Percentiles rank a stretch among this genome's conserved stretches.
phyloP scores from a whole-genome alignment of 108 stramenopile species.

The Skeletonema costatum region DNA sequence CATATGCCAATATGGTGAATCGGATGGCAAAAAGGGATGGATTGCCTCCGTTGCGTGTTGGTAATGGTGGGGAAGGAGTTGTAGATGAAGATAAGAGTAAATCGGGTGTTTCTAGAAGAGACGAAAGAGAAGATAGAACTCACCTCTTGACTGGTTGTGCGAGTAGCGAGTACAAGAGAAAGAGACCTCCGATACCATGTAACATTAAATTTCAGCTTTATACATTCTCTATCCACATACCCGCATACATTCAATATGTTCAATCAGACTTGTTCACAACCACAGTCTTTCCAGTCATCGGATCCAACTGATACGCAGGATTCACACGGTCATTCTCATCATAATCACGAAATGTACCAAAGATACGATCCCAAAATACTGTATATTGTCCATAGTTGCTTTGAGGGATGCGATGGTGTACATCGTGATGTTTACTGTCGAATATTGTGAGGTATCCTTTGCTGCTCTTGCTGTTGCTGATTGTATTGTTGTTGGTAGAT shows the following conservation, averaged over 20 bases:
- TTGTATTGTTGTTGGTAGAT: neutral
- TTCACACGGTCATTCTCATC: conserved; percentile 81
- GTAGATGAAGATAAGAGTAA: neutral
- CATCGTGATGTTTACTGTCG: conserved; percentile 94
- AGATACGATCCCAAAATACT: conserved; percentile 94
- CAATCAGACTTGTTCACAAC: neutral
- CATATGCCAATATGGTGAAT: conserved; percentile 37
- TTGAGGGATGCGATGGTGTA: conserved; percentile 96
- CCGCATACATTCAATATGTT: too few species aligned
- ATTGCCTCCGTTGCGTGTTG: conserved; percentile 35
- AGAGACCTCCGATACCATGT: too few species aligned
- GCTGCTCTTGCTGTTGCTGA: neutral
- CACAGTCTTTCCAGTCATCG: conserved; percentile 45
- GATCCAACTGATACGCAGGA: conserved; percentile 76
- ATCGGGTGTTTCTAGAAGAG: neutral
- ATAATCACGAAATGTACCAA: conserved; percentile 84
- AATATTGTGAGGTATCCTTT: conserved; percentile 54
- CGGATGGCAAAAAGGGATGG: conserved; percentile 14
- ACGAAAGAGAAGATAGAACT: neutral
- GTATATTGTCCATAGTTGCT: conserved; percentile 98
- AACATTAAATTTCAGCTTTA: too few species aligned
- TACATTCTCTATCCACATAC: too few species aligned
- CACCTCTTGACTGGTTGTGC: too few species aligned
- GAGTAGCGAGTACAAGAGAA: too few species aligned
- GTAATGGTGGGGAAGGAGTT: conserved; percentile 8